phyloP scores from a whole-genome alignment of 2,329 filamentous ascomycete species.

The Penicillium thymicola region DNA sequence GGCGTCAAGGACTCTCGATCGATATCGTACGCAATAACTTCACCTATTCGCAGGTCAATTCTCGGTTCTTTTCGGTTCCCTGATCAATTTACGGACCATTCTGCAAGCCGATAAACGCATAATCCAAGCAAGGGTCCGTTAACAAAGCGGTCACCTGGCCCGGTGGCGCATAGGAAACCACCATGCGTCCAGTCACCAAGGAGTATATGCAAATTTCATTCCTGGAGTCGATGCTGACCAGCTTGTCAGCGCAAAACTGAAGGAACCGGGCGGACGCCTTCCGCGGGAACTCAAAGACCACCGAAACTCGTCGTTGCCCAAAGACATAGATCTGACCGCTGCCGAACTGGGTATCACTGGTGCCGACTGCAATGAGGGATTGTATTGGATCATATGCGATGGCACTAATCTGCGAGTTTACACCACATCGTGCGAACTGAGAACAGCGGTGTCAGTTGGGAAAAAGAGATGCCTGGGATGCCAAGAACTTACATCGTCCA shows the following conservation, averaged over 20 bases:
- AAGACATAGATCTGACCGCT: conserved; percentile 85
- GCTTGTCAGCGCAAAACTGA: conserved; percentile 80
- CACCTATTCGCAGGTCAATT: conserved; percentile 48
- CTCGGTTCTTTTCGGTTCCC: not conserved
- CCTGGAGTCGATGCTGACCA: conserved; percentile 79
- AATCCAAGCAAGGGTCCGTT: conserved; percentile 88
- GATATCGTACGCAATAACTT: conserved; percentile 88
- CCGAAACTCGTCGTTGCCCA: conserved; percentile 76
- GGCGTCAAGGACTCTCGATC: conserved; percentile 73
- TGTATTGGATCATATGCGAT: conserved; percentile 92
- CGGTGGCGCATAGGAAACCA: conserved; percentile 71
- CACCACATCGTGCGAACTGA: conserved; percentile 69
- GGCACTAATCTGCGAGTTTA: conserved; percentile 72
- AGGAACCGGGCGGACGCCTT: conserved; percentile 72
- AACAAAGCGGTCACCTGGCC: conserved; percentile 71
- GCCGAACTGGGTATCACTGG: conserved; percentile 80
- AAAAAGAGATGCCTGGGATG: conserved; percentile 26
- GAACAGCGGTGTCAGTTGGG: conserved; percentile 11
- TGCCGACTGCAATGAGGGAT: conserved; percentile 87
- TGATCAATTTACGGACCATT: conserved; percentile 51
- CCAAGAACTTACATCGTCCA: conserved; percentile 66
- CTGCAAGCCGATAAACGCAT: conserved; percentile 79
- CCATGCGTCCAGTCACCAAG: conserved; percentile 63
- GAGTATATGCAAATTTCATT: conserved; percentile 86
- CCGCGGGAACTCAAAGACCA: conserved; percentile 67